A percentile compares a stretch with the other conserved stretches of the same genome.
Evolutionary conservation across 352 stramenopile species (phyloP).

Genomic region (Phytophthora capsici): DNA sequence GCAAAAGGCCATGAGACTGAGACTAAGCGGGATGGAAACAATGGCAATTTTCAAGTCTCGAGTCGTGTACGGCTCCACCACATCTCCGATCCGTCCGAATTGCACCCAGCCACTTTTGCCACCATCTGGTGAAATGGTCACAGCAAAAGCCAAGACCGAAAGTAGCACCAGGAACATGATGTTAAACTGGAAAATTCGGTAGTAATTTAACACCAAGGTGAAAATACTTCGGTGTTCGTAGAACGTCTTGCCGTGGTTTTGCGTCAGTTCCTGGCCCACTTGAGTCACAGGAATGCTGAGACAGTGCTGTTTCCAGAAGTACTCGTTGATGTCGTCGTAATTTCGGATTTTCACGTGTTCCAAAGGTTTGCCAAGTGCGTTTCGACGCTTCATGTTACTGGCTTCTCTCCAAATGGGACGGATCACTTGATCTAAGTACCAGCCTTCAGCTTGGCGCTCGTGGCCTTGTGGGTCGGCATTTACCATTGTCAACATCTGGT

Average conservation of each 20-base stretch:
- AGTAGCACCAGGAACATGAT: constrained; percentile 73
- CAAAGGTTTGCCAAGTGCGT: constrained; percentile 59
- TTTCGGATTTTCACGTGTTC: constrained; percentile 84
- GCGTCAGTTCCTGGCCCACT: constrained; percentile 56
- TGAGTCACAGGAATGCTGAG: constrained; percentile 55
- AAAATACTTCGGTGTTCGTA: constrained; percentile 80
- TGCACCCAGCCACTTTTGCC: constrained; percentile 62
- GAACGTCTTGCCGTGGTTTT: constrained; percentile 80
- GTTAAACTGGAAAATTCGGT: constrained; percentile 88
- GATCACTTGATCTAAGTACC: constrained; percentile 69
- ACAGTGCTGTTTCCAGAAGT: constrained; percentile 79
- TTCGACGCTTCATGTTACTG: constrained; percentile 78
- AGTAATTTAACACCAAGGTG: constrained; percentile 79
- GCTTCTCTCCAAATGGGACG: constrained; percentile 73
- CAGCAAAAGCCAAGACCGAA: constrained; percentile 57
- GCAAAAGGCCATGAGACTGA: constrained; percentile 54
- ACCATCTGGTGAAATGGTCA: constrained; percentile 64
- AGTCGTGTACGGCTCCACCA: constrained; percentile 59
- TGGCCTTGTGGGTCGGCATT: constrained; percentile 56
- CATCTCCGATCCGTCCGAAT: constrained; percentile 59
- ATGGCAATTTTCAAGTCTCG: constrained; percentile 63
- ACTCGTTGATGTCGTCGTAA: constrained; percentile 87
- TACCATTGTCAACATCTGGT: constrained; percentile 74
- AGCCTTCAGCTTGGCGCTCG: constrained; percentile 52
- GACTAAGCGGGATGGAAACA: constrained; percentile 56